A percentile compares a stretch with the other conserved stretches of the same genome.
These are phyloP conservation scores for thale cress (Arabidopsis thaliana) DNA, from an alignment of 345 rosid genomes.

Conservation along the genomic window DNA sequence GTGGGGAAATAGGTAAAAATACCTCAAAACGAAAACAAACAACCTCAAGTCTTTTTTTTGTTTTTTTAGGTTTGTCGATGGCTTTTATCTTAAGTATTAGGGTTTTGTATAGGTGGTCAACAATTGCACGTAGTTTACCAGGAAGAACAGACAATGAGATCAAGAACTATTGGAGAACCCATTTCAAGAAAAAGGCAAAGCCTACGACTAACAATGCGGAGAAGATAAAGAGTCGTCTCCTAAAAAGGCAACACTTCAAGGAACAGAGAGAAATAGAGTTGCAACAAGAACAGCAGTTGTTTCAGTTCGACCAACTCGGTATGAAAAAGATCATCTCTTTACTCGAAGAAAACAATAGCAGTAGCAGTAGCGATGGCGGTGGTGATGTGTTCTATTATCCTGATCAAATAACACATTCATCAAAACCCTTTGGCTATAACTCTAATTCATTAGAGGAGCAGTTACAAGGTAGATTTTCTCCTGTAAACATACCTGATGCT, in stretches of 20 bases:
- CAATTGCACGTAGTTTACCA: slow-evolving; percentile 84
- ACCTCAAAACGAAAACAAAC: neutral
- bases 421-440: slow-evolving; percentile 21
- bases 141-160: slow-evolving; percentile 87
- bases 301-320: slow-evolving; percentile 57
- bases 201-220: slow-evolving; percentile 46
- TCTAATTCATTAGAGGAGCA: slow-evolving; percentile 46
- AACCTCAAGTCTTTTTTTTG: neutral
- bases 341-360: slow-evolving; percentile 52
- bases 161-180: slow-evolving; percentile 90
- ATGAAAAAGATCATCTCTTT: slow-evolving; percentile 59
- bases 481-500: neutral
- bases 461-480: slow-evolving; percentile 32
- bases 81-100: neutral
- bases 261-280: slow-evolving; percentile 57
- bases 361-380: neutral
- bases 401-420: slow-evolving; percentile 47
- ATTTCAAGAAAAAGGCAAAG: slow-evolving; percentile 76
- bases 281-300: slow-evolving; percentile 48
- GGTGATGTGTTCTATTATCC: slow-evolving; percentile 42
- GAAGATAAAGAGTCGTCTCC: slow-evolving; percentile 53
- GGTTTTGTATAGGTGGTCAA: slow-evolving; percentile 70
- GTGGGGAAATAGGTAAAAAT: slow-evolving; percentile 77
- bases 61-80: neutral
- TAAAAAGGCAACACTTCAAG: slow-evolving; percentile 71